phyloP scores from a whole-genome alignment of 2,329 filamentous ascomycete genomes.

The Cladophialophora chaetospira region DNA sequence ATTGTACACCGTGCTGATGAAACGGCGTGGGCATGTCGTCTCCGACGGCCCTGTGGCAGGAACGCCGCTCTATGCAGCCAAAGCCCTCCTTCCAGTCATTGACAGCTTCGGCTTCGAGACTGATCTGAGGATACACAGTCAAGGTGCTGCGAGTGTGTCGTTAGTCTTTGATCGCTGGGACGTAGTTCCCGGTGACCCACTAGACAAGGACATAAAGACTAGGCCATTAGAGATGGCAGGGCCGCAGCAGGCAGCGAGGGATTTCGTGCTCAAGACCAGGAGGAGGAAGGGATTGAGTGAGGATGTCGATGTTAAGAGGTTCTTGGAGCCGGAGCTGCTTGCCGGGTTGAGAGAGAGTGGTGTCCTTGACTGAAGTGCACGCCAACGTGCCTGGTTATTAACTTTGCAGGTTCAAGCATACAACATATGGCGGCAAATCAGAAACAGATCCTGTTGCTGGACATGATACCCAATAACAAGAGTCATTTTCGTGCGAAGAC shows the following conservation, averaged over 20 bases:
- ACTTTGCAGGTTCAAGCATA: too few species aligned
- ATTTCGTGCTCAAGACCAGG: slow-evolving; percentile 96
- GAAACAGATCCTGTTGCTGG: too few species aligned
- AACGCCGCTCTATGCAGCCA: slow-evolving; percentile 89
- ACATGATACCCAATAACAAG: too few species aligned
- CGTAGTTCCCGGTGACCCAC: slow-evolving; percentile 91
- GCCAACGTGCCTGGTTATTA: too few species aligned
- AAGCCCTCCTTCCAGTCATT: slow-evolving; percentile 89
- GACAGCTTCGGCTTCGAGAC: slow-evolving; percentile 98
- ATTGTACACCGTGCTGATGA: slow-evolving; percentile 87
- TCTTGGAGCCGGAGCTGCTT: slow-evolving; percentile 92
- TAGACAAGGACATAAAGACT: slow-evolving; percentile 82
- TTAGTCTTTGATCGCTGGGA: slow-evolving; percentile 96
- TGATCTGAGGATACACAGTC: slow-evolving; percentile 91
- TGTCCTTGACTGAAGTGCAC: slow-evolving; percentile 63
- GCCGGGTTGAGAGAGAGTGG: slow-evolving; percentile 85
- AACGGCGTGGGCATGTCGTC: slow-evolving; percentile 86
- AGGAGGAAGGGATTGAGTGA: slow-evolving; percentile 91
- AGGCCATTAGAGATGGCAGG: slow-evolving; percentile 83
- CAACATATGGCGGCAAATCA: too few species aligned
- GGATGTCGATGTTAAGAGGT: slow-evolving; percentile 94
- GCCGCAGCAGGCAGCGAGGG: slow-evolving; percentile 85
- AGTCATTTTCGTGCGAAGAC: too few species aligned
- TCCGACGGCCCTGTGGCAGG: slow-evolving; percentile 93
- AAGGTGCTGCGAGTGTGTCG: slow-evolving; percentile 86